Percentiles rank a stretch among this genome's conserved stretches.
phyloP scores from a whole-genome alignment of 2,329 filamentous ascomycete species.

The Sclerotinia trifoliorum region DNA sequence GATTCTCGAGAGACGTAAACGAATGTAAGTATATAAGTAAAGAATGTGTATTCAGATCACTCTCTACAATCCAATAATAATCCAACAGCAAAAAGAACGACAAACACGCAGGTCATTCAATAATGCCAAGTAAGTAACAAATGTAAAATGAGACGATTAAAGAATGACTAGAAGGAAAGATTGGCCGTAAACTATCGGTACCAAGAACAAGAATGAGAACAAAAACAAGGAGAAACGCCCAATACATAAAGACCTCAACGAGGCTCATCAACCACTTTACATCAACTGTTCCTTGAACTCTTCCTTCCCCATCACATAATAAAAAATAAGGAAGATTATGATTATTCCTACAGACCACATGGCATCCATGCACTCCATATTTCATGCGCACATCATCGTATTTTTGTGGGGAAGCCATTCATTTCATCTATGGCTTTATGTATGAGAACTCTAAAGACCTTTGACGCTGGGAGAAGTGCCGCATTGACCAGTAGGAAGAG shows the following conservation, averaged over 20 bases:
- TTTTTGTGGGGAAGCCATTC: neutral
- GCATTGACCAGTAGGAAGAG: neutral
- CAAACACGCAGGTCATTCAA: neutral
- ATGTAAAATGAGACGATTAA: neutral
- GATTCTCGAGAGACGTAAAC: neutral
- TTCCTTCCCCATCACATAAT: neutral
- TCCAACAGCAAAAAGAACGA: neutral
- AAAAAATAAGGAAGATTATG: neutral
- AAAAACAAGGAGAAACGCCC: neutral
- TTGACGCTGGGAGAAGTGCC: neutral
- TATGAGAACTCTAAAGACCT: neutral
- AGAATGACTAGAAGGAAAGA: neutral
- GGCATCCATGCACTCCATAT: neutral
- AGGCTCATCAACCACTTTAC: constrained; percentile 3
- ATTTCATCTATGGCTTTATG: constrained; percentile 6
- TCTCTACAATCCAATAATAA: neutral
- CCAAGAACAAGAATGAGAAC: neutral
- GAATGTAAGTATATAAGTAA: constrained; percentile 2
- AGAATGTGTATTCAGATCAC: neutral
- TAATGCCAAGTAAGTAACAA: neutral
- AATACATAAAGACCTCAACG: neutral
- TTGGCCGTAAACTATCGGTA: neutral
- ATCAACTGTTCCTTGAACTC: neutral
- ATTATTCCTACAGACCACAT: constrained; percentile 10
- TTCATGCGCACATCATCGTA: neutral